Evolutionary conservation across 2,329 filamentous ascomycete species (phyloP), one percentile per base, ranked within the genome.

Genomic region (Dactylellina sp.): DNA sequence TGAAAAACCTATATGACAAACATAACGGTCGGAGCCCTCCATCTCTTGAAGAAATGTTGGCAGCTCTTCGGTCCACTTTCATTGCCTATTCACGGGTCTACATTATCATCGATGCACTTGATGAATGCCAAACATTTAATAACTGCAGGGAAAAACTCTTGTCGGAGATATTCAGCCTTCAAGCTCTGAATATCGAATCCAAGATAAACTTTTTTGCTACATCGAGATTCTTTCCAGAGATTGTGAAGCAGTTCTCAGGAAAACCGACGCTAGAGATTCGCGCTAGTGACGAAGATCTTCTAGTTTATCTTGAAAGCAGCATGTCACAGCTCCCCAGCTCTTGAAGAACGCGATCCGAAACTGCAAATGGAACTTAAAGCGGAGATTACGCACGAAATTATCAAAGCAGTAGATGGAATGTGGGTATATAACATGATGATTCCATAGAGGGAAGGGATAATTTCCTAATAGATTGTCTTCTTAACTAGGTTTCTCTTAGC

Each of bases 401-500:
- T 16, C 2, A 55, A 55, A 24, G 63, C 20, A 14, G 44, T 60
- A 12, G 44, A 59, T 20, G 63, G 63, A 39, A 68, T 68, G 63
- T 47, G 53, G 22, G 63, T 52, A 57, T 35, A 7, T 12, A 7
- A 40, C 9, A n/a, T n/a, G n/a, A n/a, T n/a, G n/a, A n/a, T n/a
- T n/a, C n/a, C n/a, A n/a, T n/a, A n/a, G 37, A 40, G 22, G 7
- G 14, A 16, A 28, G 4, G 24, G 12, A 35, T 14, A 20, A 16
- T 40, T 16, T 11, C 52, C 37, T n/a, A 24, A 40, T 12, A 16
- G n/a, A 7, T 14, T 12, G 44, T 22, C 25, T 44, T 6, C 24
- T 12, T 14, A n/a, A 20, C 12, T 66, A 82, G 81, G 81, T 83
- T 83, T 76, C 79, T 83, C 3, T 78, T 83, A n/a, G 82, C 81